Conservation (phyloP, 2,329 filamentous ascomycete genomes). For the Emydomyces testavorans region DNA sequence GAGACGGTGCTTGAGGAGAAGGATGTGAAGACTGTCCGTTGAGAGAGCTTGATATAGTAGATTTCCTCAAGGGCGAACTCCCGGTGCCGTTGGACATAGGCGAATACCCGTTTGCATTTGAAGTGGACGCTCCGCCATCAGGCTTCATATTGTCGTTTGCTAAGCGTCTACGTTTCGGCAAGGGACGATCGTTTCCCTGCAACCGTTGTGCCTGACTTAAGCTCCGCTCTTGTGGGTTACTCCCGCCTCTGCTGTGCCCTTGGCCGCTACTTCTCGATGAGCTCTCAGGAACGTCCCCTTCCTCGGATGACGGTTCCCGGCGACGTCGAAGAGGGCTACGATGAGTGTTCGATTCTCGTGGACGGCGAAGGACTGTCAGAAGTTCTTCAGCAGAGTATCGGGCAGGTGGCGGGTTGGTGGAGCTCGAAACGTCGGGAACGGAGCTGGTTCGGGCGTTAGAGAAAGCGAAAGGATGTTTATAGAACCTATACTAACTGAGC, state of each 20-base stretch:
- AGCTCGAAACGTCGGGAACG: conserved; percentile 2
- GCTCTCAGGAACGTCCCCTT: conserved; percentile 16
- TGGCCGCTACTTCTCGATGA: conserved; percentile 19
- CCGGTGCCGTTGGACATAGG: conserved; percentile 47
- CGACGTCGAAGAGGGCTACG: conserved; percentile 22
- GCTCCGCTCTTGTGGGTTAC: conserved; percentile 18
- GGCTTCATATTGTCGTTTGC: conserved; percentile 50
- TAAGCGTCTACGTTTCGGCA: conserved; percentile 49
- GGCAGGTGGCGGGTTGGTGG: background rate
- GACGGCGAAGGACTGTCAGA: background rate
- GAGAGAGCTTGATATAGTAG: conserved; percentile 37
- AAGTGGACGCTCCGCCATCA: conserved; percentile 38
- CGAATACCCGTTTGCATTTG: conserved; percentile 45
- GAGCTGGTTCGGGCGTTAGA: conserved; percentile 11
- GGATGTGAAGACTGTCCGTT: conserved; percentile 44
- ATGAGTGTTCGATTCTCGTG: conserved; percentile 6
- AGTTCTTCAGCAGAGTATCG: conserved; percentile 10
- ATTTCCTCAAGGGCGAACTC: conserved; percentile 36
- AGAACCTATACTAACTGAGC: conserved; percentile 37
- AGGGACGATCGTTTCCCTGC: conserved; percentile 26
- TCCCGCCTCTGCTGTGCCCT: conserved; percentile 22
- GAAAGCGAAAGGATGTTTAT: conserved; percentile 24
- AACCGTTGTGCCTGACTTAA: conserved; percentile 18
- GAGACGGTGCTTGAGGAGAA: conserved; percentile 29
- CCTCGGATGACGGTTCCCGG: conserved; percentile 24